Conservation (phyloP, 2,329 filamentous ascomycete species). For the Scopulariopsis brevicaulis region DNA sequence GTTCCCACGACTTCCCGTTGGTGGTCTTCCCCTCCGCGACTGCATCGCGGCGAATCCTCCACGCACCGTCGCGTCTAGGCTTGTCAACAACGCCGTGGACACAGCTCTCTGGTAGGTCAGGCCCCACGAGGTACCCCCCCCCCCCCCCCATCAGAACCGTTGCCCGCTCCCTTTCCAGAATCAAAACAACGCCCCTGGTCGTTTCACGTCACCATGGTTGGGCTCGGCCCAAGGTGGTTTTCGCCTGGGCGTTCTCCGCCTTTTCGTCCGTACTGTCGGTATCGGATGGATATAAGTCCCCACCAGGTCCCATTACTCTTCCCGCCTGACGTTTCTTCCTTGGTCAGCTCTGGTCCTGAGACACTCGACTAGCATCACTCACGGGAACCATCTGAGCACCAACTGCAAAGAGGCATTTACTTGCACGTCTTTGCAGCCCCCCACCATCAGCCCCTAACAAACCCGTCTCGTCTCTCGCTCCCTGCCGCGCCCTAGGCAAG, state of each 20-base stretch:
- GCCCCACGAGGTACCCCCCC: background rate
- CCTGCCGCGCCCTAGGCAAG: background rate
- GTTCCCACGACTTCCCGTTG: no score
- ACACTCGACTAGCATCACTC: background rate
- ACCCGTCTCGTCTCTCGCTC: background rate
- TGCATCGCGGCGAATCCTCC: no score
- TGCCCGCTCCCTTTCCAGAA: background rate
- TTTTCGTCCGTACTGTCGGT: slow-evolving; percentile 1
- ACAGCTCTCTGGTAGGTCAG: background rate
- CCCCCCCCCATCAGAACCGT: no score
- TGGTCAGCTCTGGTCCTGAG: background rate
- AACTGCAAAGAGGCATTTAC: slow-evolving; percentile 3
- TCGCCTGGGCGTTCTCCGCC: slow-evolving; percentile 3
- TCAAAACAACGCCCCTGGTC: background rate
- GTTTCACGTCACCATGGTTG: slow-evolving; percentile 1
- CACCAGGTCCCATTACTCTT: background rate
- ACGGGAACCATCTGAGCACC: background rate
- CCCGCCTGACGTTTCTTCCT: background rate
- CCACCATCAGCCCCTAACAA: background rate
- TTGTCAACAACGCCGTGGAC: no score
- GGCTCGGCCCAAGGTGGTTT: background rate
- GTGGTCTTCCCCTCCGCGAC: no score
- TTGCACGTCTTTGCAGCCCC: slow-evolving; percentile 1
- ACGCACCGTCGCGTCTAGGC: no score
- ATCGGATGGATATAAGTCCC: background rate